A percentile compares a stretch with the other conserved stretches of the same genome.
phyloP scores from a whole-genome alignment of 2,329 filamentous ascomycete species.

The Cladophialophora immunda region DNA sequence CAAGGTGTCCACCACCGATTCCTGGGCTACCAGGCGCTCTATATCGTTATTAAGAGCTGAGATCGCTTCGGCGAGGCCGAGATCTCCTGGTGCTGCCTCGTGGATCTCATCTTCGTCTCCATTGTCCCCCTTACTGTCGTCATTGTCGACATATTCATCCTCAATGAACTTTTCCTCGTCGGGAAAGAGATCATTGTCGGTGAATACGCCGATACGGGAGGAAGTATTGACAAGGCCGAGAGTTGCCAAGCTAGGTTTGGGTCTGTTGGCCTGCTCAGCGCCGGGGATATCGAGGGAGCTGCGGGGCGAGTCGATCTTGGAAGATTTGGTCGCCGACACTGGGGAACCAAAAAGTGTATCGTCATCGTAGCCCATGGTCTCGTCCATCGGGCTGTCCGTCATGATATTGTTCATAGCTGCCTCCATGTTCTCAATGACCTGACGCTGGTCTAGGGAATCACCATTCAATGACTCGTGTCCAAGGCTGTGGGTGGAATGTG shows the following conservation, averaged over 20 bases:
- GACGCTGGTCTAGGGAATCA: slow-evolving; percentile 71
- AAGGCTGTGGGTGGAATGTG: slow-evolving; percentile 79
- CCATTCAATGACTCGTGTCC: slow-evolving; percentile 71
- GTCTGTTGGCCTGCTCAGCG: slow-evolving; percentile 58
- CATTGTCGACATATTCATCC: slow-evolving; percentile 81
- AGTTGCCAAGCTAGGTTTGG: slow-evolving; percentile 88
- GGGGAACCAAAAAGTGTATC: slow-evolving; percentile 48
- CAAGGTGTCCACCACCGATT: slow-evolving; percentile 88
- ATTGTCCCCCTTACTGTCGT: slow-evolving; percentile 62
- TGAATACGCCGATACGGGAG: slow-evolving; percentile 89
- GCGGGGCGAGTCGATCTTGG: slow-evolving; percentile 65
- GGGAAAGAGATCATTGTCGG: slow-evolving; percentile 87
- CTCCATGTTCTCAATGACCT: slow-evolving; percentile 92
- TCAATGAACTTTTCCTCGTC: slow-evolving; percentile 86
- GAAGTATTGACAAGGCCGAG: slow-evolving; percentile 88
- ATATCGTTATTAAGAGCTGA: slow-evolving; percentile 88
- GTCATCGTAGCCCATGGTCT: slow-evolving; percentile 48
- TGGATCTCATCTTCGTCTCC: slow-evolving; percentile 83
- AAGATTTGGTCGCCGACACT: slow-evolving; percentile 61
- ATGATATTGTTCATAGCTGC: slow-evolving; percentile 91
- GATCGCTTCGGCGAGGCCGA: slow-evolving; percentile 93
- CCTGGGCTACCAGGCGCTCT: slow-evolving; percentile 84
- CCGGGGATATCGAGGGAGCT: slow-evolving; percentile 68
- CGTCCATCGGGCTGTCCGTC: slow-evolving; percentile 71
- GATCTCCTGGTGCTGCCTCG: slow-evolving; percentile 91